Base-by-base conservation (phyloP, 2,329 filamentous ascomycete species). In the Endocalyx cinctus region DNA sequence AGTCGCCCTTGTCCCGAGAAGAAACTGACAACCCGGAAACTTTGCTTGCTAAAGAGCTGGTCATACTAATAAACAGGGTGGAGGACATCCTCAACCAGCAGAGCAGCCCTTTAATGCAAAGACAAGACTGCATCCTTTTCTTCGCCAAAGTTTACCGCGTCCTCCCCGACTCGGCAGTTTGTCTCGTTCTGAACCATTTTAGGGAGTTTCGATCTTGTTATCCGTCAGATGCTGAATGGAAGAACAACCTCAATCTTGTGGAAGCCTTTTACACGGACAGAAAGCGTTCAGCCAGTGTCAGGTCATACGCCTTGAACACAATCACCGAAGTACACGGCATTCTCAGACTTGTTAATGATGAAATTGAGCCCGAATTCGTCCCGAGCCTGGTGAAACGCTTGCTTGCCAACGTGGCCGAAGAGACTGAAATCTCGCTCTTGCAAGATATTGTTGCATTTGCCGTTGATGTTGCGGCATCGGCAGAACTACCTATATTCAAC, bases 141-240 rank as follows among this genome's bases (percentile, higher is more conserved):
- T 79, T 88, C 41, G 67, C 76, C 18, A 65, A 70, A 16, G 70
- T 85, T 12, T 74, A 81, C 34, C 61, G 65, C 12, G 69, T 77
- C 22, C 67, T 87, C 7, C 78, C 79, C 5, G 79, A 87, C 50
- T 72, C 74, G 4, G 74, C 77, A 7, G 79, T 74, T 2, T 72
- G 71, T 29, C 64, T 82, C 10, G 72, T 87, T 16, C 69, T 87
- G 27, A 72, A 77, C 27, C 78, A 85, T 51, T 84, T 82, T 43
- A 71, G 73, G 35, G 76, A 84, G 33, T 82, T 83, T 43, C 70
- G 81, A 28, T 80, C 77, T 47, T 84, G 84, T 47, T 82, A 81
- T 27, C 84, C 84, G 3, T 84, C 83, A 0, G 81, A 86, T 46
- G 58, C 70, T 29, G 66, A 75, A 22, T 88, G 83, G 84, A 70